A percentile compares a stretch with the other conserved stretches of the same genome.
These are phyloP conservation scores for Sporisorium reilianum DNA, from an alignment of 1,284 basidiomycete species.

Conservation along the genomic window DNA sequence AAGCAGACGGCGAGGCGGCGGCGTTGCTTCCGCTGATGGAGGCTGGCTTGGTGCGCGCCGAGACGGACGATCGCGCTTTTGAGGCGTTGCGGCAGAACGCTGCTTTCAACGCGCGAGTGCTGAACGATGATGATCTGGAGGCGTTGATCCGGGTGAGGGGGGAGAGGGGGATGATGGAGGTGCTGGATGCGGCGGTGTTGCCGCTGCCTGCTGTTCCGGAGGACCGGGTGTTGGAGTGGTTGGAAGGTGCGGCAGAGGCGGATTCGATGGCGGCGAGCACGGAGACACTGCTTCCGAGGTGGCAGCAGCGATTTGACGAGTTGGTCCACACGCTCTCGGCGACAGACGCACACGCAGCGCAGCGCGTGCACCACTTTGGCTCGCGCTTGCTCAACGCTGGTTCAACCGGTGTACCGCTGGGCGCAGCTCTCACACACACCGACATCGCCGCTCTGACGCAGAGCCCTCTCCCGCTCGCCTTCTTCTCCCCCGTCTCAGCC, in stretches of 20 bases:
- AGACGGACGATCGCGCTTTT: slow-evolving; percentile 28
- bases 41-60: slow-evolving; percentile 14
- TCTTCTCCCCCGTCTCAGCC: slow-evolving; percentile 19
- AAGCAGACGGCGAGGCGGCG: slow-evolving; percentile 47
- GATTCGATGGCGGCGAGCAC: neutral
- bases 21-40: slow-evolving; percentile 31
- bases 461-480: slow-evolving; percentile 17
- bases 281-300: neutral
- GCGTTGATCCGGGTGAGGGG: slow-evolving; percentile 17
- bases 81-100: slow-evolving; percentile 28
- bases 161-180: neutral
- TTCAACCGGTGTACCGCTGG: neutral
- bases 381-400: slow-evolving; percentile 3
- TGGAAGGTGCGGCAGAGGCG: neutral
- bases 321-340: neutral
- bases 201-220: slow-evolving; percentile 12
- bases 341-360: neutral
- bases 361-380: slow-evolving; percentile 9
- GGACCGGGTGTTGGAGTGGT: slow-evolving; percentile 29
- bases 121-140: slow-evolving; percentile 53
- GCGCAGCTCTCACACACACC: neutral
- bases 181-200: slow-evolving; percentile 11
- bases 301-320: slow-evolving; percentile 10
- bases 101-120: slow-evolving; percentile 39
- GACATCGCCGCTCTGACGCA: slow-evolving; percentile 8